A percentile compares a stretch with the other conserved stretches of the same genome.
Evolutionary conservation across 140 eudicot species (phyloP).

Genomic region (Senecio squalidus): DNA sequence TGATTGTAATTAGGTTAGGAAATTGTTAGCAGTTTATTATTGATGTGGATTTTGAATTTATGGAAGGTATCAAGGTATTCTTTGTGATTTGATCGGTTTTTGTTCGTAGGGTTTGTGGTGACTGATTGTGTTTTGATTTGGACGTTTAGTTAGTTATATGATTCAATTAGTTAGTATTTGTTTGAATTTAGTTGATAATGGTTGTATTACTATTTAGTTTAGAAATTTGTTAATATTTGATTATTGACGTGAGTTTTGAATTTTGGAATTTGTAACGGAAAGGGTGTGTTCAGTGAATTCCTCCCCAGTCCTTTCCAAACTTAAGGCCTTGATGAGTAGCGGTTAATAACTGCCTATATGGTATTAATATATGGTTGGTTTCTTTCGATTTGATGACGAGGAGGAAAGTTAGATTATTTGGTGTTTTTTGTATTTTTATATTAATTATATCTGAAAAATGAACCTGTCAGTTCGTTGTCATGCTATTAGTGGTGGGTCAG

Average conservation of each 20-base stretch:
- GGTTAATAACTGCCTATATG: background rate
- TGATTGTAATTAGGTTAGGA: too few species aligned
- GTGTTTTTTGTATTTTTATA: background rate
- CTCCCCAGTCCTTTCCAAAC: background rate
- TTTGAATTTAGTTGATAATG: too few species aligned
- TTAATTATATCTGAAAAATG: background rate
- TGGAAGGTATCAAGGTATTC: too few species aligned
- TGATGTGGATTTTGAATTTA: too few species aligned
- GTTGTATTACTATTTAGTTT: background rate
- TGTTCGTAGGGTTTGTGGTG: too few species aligned
- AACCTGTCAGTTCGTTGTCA: background rate
- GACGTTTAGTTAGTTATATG: too few species aligned
- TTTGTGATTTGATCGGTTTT: too few species aligned
- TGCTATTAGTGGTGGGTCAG: background rate
- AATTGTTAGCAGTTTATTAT: too few species aligned
- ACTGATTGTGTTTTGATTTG: too few species aligned
- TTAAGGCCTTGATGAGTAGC: background rate
- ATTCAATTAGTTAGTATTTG: too few species aligned
- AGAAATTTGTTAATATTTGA: conserved; percentile 8
- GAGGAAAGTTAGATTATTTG: background rate
- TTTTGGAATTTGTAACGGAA: background rate
- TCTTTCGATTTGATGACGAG: background rate
- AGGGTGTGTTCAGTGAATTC: background rate
- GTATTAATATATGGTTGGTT: background rate
- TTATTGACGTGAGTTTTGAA: background rate